Evolutionary conservation across 2,329 filamentous ascomycete species (phyloP).

Genomic region (Nigrospora oryzae): DNA sequence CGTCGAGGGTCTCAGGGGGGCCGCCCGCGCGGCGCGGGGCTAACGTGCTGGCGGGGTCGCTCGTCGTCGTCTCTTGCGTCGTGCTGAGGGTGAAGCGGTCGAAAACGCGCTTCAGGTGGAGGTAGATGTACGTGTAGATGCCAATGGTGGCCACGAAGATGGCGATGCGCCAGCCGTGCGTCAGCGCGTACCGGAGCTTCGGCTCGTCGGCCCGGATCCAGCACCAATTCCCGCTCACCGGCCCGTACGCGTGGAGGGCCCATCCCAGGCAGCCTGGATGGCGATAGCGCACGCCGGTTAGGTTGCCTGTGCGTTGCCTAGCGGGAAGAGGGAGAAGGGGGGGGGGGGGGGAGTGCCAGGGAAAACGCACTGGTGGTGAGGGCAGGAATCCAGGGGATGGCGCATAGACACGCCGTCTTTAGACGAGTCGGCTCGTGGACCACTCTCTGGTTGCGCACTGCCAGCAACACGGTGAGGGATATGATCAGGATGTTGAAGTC

Average conservation of each 20-base stretch:
- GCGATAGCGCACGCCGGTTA: too few relatives aligned
- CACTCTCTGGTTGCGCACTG: constrained; percentile 24
- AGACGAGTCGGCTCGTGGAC: constrained; percentile 19
- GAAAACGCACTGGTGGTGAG: constrained; percentile 23
- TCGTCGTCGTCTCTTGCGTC: constrained; percentile 2
- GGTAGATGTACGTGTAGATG: constrained; percentile 33
- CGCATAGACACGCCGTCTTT: constrained; percentile 23
- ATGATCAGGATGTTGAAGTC: constrained; percentile 36
- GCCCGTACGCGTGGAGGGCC: constrained; percentile 20
- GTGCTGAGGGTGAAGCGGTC: not conserved
- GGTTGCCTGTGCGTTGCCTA: too few relatives aligned
- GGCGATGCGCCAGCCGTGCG: constrained; percentile 34
- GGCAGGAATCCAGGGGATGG: constrained; percentile 29
- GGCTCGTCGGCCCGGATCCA: constrained; percentile 30
- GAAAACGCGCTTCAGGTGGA: constrained; percentile 19
- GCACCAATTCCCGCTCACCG: constrained; percentile 38
- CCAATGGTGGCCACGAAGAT: constrained; percentile 29
- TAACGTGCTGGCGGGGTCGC: not conserved
- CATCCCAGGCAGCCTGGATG: constrained; percentile 8
- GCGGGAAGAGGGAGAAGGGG: not conserved
- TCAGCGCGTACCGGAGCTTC: constrained; percentile 32
- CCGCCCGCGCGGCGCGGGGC: not conserved
- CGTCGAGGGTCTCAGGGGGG: not conserved
- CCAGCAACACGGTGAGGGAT: constrained; percentile 30
- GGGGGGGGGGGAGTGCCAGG: not conserved